phyloP scores from a whole-genome alignment of 805 yeast species.

The Candida lessepsii region DNA sequence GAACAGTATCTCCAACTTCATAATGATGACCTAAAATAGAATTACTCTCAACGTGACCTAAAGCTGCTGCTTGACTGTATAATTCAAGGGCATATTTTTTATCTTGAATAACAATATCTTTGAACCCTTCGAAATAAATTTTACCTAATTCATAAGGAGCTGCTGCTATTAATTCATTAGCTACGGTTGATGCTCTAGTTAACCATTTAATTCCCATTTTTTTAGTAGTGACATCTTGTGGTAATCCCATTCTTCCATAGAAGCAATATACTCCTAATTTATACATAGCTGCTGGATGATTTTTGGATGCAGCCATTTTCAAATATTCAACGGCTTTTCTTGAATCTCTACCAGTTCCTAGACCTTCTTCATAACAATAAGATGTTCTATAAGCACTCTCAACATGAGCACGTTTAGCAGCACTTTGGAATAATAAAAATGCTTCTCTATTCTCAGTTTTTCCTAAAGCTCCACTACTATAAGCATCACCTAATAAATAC shows the following conservation, averaged over 20 bases:
- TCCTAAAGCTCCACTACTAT: conserved; percentile 80
- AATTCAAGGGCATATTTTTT: conserved; percentile 79
- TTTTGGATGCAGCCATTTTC: conserved; percentile 83
- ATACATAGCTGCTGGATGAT: conserved; percentile 97
- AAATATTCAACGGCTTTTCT: conserved; percentile 80
- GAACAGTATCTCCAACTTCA: conserved; percentile 75
- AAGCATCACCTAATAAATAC: conserved; percentile 86
- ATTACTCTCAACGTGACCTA: conserved; percentile 82
- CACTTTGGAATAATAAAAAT: conserved; percentile 72
- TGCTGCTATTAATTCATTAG: conserved; percentile 81
- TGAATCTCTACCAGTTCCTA: conserved; percentile 88
- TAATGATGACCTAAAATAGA: conserved; percentile 78
- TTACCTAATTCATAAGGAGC: conserved; percentile 92
- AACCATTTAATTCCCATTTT: conserved; percentile 92
- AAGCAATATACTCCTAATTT: conserved; percentile 86
- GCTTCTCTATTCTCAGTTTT: conserved; percentile 78
- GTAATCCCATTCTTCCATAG: conserved; percentile 79
- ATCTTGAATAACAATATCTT: conserved; percentile 85
- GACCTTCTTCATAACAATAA: conserved; percentile 87
- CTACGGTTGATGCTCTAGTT: conserved; percentile 78
- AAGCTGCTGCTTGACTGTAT: conserved; percentile 82
- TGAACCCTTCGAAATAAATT: conserved; percentile 78
- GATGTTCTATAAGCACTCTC: conserved; percentile 92
- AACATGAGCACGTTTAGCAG: conserved; percentile 91
- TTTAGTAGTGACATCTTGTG: conserved; percentile 64